Evolutionary conservation across 495 filamentous ascomycete genomes (phyloP), one percentile per base, ranked within the genome.

Genomic region (Pyrenula massariospora): DNA sequence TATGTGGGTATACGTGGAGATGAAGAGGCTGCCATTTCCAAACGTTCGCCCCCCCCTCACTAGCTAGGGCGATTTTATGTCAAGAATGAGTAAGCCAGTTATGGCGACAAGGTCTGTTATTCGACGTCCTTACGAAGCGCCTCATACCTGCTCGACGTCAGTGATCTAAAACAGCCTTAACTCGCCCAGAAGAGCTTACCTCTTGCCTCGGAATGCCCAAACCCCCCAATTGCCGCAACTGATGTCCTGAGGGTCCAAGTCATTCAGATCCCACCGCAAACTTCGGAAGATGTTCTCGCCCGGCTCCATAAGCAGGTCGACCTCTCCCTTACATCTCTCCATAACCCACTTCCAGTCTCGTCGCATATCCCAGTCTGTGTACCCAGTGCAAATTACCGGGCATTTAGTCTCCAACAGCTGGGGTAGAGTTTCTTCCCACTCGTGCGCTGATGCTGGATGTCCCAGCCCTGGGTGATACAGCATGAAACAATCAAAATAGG

Each of bases 161-260:
- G 68, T 59, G 63, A 47, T 22, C 24, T 23, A 31, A 8, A 25
- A 36, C 3, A 20, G 24, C 24, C n/a, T n/a, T 50, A 52, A n/a
- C 24, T 55, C 57, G 50, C 15, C 21, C 19, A 53, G 55, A 25
- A 68, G 25, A 58, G 77, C 82, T 63, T 84, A 96, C 84, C 93
- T 86, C 82, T 98, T 98, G 59, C 93, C 93, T 68, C 93, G 81
- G 73, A 98, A 97, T 24, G 84, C 89, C 91, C 92, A 98, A 19
- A 95, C 70, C 2, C 93, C 93, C 90, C 89, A 98, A 67, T 98
- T 98, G 48, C 91, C 91, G 66, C 87, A 91, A 59, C 85, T 96
- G 59, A 97, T 77, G 72, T 98, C 94, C 61, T 91, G 86, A 3
- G 93, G 94, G 67, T 98, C 93, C 54, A 89, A 65, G 69, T 99